A percentile compares a stretch with the other conserved stretches of the same genome.
Evolutionary conservation across 257 asterid genomes (phyloP).

Genomic region (Forsythia viridissima): DNA sequence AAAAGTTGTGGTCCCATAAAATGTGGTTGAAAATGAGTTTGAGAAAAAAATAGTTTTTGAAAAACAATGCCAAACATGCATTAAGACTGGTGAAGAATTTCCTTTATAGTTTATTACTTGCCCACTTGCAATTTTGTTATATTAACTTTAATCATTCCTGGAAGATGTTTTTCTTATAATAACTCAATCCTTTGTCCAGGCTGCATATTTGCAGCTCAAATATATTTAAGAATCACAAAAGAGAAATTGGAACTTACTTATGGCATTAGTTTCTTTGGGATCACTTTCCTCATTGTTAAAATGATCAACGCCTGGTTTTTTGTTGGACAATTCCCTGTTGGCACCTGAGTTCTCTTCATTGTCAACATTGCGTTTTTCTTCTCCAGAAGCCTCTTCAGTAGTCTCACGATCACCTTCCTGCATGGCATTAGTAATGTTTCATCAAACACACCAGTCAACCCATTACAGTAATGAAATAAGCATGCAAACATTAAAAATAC

Average conservation of each 20-base stretch:
- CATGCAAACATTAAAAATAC: neutral
- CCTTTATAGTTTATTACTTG: neutral
- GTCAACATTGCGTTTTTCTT: conserved; percentile 31
- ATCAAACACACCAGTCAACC: conserved; percentile 8
- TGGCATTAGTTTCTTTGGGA: conserved; percentile 70
- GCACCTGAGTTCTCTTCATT: conserved; percentile 21
- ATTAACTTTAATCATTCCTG: neutral
- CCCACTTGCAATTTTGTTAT: neutral
- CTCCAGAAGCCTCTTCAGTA: conserved; percentile 38
- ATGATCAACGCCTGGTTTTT: conserved; percentile 68
- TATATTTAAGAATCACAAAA: neutral
- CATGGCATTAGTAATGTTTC: conserved; percentile 18
- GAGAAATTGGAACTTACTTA: conserved; percentile 54
- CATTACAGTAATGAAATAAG: conserved; percentile 5
- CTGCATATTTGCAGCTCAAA: neutral
- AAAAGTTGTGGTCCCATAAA: too few relatives aligned
- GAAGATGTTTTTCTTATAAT: neutral
- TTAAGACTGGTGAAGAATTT: neutral
- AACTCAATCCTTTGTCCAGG: neutral
- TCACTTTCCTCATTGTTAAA: conserved; percentile 71
- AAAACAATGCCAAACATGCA: too few relatives aligned
- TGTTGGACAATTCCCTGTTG: conserved; percentile 28
- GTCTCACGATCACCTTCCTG: conserved; percentile 51
- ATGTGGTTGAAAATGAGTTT: too few relatives aligned
- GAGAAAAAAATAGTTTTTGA: too few relatives aligned